These are phyloP conservation scores for Pichia scutulata DNA, from an alignment of 805 yeast species.

Conservation along the genomic window DNA sequence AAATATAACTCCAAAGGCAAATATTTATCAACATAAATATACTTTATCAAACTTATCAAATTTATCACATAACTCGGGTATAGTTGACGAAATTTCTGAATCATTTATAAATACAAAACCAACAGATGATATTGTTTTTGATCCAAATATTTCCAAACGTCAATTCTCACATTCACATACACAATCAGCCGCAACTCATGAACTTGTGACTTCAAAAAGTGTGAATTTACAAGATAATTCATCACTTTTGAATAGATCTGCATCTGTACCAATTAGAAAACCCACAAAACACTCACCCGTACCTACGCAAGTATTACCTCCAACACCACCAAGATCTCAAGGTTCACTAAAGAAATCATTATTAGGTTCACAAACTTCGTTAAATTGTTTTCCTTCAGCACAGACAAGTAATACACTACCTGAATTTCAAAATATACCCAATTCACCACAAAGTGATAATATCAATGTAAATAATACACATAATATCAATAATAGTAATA, in stretches of 20 bases:
- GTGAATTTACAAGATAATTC: not conserved
- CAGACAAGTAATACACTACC: not conserved
- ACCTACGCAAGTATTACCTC: constrained; percentile 5
- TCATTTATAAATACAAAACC: not conserved
- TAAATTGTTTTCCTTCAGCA: not conserved
- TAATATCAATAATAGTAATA: not conserved
- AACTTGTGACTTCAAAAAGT: not conserved
- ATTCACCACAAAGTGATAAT: not conserved
- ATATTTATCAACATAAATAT: constrained; percentile 1
- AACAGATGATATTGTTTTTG: not conserved
- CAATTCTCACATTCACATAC: constrained; percentile 8
- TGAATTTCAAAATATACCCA: not conserved
- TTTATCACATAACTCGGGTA: not conserved
- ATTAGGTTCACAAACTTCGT: not conserved
- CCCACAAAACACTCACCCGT: constrained; percentile 3
- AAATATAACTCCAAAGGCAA: constrained; percentile 5
- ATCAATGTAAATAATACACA: not conserved
- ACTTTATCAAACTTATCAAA: not conserved
- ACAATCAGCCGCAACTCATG: constrained; percentile 1
- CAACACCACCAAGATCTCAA: not conserved
- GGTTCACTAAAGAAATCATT: not conserved
- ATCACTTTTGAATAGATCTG: constrained; percentile 7
- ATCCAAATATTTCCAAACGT: not conserved
- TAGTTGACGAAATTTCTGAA: not conserved
- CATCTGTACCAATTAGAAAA: constrained; percentile 9